phyloP scores from a whole-genome alignment of 2,329 filamentous ascomycete genomes.

The Ceratocystis eucalypticola region DNA sequence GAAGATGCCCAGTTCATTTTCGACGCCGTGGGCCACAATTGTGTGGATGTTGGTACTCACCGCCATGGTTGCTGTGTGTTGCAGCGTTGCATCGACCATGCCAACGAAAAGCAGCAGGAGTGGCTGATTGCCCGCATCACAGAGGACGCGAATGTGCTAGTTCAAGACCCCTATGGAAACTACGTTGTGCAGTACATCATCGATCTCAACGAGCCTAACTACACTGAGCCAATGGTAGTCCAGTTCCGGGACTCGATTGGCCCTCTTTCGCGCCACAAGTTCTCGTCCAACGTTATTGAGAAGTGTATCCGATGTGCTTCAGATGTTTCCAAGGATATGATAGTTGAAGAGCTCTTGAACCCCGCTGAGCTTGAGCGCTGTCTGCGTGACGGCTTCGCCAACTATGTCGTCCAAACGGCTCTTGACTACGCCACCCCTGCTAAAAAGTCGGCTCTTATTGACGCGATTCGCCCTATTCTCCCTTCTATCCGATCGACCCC shows the following conservation, averaged over 20 bases:
- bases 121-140: slow-evolving; percentile 82
- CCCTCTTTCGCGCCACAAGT: slow-evolving; percentile 82
- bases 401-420: slow-evolving; percentile 96
- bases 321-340: slow-evolving; percentile 57
- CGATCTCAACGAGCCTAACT: slow-evolving; percentile 73
- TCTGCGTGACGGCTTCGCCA: slow-evolving; percentile 84
- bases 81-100: slow-evolving; percentile 96
- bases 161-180: slow-evolving; percentile 96
- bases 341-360: slow-evolving; percentile 69
- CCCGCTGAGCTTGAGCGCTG: slow-evolving; percentile 73
- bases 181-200: slow-evolving; percentile 99
- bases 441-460: slow-evolving; percentile 63
- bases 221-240: slow-evolving; percentile 76
- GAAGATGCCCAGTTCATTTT: slow-evolving; percentile 92
- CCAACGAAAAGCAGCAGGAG: slow-evolving; percentile 75
- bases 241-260: slow-evolving; percentile 64
- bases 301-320: slow-evolving; percentile 83
- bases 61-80: slow-evolving; percentile 96
- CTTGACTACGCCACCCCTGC: slow-evolving; percentile 68
- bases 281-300: slow-evolving; percentile 97
- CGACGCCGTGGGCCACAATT: slow-evolving; percentile 75
- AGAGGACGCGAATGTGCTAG: slow-evolving; percentile 69
- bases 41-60: slow-evolving; percentile 85
- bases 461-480: slow-evolving; percentile 72
- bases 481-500: slow-evolving; percentile 79